Base-by-base conservation (phyloP, 78 protist species). In the Mastigamoeba balamuthi region DNA sequence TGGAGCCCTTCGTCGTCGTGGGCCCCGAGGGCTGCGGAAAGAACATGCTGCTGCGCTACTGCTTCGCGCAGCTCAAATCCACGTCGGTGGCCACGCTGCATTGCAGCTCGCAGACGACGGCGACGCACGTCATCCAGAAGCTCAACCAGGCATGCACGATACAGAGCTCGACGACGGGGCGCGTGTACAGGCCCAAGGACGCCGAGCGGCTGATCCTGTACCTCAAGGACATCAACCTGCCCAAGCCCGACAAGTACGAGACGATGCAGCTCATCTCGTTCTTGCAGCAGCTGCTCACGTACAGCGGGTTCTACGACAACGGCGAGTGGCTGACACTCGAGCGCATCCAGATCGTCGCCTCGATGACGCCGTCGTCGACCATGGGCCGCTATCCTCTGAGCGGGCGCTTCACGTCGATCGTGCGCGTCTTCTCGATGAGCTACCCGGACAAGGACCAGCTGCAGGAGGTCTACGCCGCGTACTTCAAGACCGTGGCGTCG, bases 11-110 rank as follows among this genome's bases (percentile, higher is more conserved):
- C 39, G 0, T 84, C 3, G 36, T 84, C 28, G 88, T 77, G 27
- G 88, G 88, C 1, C 88, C 88, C 4, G 83, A 77, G 80, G 95
- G 95, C 17, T n/a, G 77, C 29, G 95, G 95, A 33, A 91, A 91
- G 91, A 44, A 25, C 29, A 52, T 78, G 75, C 67, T 83, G 65
- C 80, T 91, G 35, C 6, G 28, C 6, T 4, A 70, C 38, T 4
- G 6, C 38, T 67, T 91, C 78, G 23, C 29, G 42, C 0, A 8
- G 44, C 6, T 72, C 27, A 44, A 58, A 25, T 1, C 30, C 25
- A 43, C 63, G 3, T 10, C 52, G 25, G 80, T 88, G 0, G 92
- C 92, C 0, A 53, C 52, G 6, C 40, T 91, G 36, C 52, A 88
- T 75, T 91, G 95, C 82, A 48, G 71, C 8, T 80, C 95, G 37